Conservation (phyloP, 371 early-diverging fungal species). For the Nosema bombycis region DNA sequence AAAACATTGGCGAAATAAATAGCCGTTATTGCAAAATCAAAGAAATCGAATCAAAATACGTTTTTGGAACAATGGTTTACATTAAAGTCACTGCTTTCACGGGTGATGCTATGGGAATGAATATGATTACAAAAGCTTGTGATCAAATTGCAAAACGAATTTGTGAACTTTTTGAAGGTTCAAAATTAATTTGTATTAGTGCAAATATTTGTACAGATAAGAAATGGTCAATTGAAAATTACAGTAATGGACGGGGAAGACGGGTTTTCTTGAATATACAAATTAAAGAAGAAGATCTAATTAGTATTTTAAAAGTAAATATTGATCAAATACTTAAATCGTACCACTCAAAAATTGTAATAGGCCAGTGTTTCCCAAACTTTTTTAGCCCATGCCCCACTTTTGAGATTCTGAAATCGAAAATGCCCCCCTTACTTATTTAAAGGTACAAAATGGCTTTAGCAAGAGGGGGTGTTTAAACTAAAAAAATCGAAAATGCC, state of each 20-base stretch:
- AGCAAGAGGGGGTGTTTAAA: too few species aligned
- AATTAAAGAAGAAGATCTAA: constrained; percentile 25
- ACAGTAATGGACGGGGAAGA: constrained; percentile 83
- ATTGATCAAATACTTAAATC: constrained; percentile 28
- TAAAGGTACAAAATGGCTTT: too few species aligned
- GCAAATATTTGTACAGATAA: constrained; percentile 93
- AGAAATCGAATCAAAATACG: constrained; percentile 30
- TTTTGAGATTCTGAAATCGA: too few species aligned
- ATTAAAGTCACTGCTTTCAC: constrained; percentile 70
- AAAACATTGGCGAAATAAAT: constrained; percentile 24
- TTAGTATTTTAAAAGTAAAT: constrained; percentile 23
- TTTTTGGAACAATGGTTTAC: constrained; percentile 27
- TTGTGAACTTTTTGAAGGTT: constrained; percentile 6
- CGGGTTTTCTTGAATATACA: constrained; percentile 33
- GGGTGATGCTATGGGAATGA: constrained; percentile 97
- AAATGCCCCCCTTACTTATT: too few species aligned
- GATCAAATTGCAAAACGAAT: constrained; percentile 67
- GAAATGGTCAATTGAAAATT: constrained; percentile 88
- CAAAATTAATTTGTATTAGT: constrained; percentile 69
- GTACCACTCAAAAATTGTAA: constrained; percentile 42
- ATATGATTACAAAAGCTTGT: constrained; percentile 91
- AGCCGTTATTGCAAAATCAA: constrained; percentile 40
- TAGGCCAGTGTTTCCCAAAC: too few species aligned
- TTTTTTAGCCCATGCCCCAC: too few species aligned
- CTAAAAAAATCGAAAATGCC: too few species aligned